phyloP scores from a whole-genome alignment of 2,329 filamentous ascomycete genomes.

The Colletotrichum nymphaeae region DNA sequence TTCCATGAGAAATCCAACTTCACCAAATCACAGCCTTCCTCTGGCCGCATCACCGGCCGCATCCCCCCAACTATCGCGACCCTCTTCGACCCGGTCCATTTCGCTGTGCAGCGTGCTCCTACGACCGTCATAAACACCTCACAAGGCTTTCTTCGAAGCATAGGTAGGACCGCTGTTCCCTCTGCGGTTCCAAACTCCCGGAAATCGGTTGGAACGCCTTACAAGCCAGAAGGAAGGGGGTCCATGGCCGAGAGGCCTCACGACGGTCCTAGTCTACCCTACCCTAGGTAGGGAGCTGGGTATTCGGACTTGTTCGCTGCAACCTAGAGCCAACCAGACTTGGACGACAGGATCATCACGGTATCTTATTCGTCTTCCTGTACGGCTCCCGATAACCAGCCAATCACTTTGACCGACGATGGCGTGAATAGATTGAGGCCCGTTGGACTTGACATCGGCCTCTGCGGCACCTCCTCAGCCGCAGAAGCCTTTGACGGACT shows the following conservation, averaged over 20 bases:
- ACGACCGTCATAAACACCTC: constrained; percentile 21
- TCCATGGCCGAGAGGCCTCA: not conserved
- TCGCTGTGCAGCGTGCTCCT: not conserved
- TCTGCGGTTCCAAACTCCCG: not conserved
- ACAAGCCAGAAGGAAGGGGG: not conserved
- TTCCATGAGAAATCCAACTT: not conserved
- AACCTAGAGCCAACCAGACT: not conserved
- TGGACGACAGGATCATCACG: not conserved
- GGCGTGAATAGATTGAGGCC: not conserved
- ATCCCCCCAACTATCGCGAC: not conserved
- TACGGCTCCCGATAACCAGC: not conserved
- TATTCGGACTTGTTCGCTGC: not conserved
- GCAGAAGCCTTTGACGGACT: not conserved
- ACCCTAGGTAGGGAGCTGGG: not conserved
- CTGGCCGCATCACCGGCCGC: constrained; percentile 21
- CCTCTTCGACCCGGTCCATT: not conserved
- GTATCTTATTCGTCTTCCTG: not conserved
- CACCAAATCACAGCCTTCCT: constrained; percentile 21
- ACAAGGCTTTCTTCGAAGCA: constrained; percentile 27
- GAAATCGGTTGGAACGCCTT: not conserved
- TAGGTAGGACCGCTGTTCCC: not conserved
- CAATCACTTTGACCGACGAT: not conserved
- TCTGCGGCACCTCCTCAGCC: constrained; percentile 11
- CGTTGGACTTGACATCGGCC: constrained; percentile 4
- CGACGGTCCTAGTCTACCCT: not conserved